A percentile compares a stretch with the other conserved stretches of the same genome.
Evolutionary conservation across 495 filamentous ascomycete species (phyloP).

Genomic region (Tuber magnatum): DNA sequence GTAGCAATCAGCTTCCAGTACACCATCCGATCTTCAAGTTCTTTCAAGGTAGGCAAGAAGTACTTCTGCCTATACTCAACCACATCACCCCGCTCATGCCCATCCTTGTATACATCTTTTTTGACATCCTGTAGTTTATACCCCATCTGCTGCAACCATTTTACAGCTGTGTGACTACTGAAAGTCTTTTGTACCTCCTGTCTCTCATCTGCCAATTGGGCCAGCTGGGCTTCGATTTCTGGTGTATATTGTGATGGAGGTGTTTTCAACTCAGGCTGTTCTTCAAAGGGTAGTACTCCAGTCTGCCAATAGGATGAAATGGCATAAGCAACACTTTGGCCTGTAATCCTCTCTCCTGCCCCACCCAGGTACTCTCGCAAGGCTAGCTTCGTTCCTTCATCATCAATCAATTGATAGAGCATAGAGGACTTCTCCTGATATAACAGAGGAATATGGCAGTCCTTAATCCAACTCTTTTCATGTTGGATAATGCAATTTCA

Average conservation of each 20-base stretch:
- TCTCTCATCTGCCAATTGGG: no score
- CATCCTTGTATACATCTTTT: background rate
- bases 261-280: background rate
- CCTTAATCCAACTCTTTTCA: background rate
- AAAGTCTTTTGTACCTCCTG: no score
- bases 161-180: no score
- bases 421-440: background rate
- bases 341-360: background rate
- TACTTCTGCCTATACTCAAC: background rate
- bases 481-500: background rate
- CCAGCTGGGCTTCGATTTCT: background rate
- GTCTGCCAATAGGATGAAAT: background rate
- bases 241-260: no score
- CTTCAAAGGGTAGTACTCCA: background rate
- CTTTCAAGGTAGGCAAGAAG: background rate
- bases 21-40: background rate
- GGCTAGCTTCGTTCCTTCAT: background rate
- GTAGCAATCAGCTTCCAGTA: background rate
- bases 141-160: background rate
- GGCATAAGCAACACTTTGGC: background rate
- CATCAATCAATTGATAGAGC: background rate
- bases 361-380: background rate
- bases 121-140: background rate
- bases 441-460: background rate
- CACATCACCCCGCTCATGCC: background rate